These are phyloP conservation scores for Punica granatum DNA, from an alignment of 345 rosid genomes.

Conservation along the genomic window DNA sequence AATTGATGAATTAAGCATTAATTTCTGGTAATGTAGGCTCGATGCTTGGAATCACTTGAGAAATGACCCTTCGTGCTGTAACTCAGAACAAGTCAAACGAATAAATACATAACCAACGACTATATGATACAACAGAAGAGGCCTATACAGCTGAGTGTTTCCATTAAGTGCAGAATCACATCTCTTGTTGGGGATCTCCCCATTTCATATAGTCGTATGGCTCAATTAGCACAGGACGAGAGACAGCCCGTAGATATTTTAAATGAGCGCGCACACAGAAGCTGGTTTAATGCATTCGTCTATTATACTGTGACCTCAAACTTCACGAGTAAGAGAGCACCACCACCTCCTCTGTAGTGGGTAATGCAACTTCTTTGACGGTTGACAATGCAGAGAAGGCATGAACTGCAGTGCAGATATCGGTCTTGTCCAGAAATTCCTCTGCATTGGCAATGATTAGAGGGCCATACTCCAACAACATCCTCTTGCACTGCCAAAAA, in stretches of 20 bases:
- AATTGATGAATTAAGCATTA: no score
- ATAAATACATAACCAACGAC: no score
- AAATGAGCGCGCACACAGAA: not conserved
- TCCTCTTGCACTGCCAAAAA: slow-evolving; percentile 65
- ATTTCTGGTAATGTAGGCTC: no score
- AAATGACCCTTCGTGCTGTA: no score
- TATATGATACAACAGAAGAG: not conserved
- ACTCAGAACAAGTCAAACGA: no score
- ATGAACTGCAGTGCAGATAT: slow-evolving; percentile 54
- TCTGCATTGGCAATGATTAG: slow-evolving; percentile 54
- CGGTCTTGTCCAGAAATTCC: slow-evolving; percentile 63
- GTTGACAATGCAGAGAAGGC: slow-evolving; percentile 30
- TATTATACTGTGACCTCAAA: not conserved
- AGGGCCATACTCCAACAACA: slow-evolving; percentile 90
- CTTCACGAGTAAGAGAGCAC: slow-evolving; percentile 32
- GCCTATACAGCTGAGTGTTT: not conserved
- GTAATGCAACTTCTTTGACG: slow-evolving; percentile 9
- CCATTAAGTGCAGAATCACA: not conserved
- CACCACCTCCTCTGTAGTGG: not conserved
- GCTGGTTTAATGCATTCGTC: not conserved
- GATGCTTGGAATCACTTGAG: no score
- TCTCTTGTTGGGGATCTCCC: not conserved
- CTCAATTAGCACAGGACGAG: not conserved
- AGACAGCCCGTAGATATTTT: not conserved
- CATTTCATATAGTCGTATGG: not conserved